Percentiles rank a stretch among this genome's conserved stretches.
phyloP scores from a whole-genome alignment of 768 basidiomycete genomes.

The Naganishia vishniacii region DNA sequence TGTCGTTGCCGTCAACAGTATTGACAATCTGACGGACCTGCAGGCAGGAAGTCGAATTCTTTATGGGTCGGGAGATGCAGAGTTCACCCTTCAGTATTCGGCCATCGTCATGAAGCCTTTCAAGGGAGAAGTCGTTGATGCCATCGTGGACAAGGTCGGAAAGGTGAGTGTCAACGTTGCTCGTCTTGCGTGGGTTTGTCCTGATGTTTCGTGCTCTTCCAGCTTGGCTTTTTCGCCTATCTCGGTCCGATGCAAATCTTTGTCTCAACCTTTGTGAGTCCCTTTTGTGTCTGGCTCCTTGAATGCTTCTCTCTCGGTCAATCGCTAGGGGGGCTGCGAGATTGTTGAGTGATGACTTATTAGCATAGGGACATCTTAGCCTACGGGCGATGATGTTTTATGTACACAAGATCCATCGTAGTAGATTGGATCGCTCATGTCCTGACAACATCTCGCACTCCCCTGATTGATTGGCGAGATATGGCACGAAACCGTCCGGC shows the following conservation, averaged over 20 bases:
- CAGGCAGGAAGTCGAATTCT: conserved; percentile 62
- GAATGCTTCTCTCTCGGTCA: background rate
- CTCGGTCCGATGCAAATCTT: conserved; percentile 92
- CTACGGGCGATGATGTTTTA: conserved; percentile 47
- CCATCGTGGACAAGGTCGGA: conserved; percentile 87
- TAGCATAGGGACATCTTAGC: conserved; percentile 51
- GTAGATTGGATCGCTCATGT: conserved; percentile 48
- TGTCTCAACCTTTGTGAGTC: conserved; percentile 82
- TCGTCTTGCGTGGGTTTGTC: background rate
- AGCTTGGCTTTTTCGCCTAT: conserved; percentile 99
- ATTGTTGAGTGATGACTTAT: conserved; percentile 43
- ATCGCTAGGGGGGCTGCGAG: background rate
- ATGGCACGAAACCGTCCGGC: background rate
- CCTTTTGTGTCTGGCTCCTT: background rate
- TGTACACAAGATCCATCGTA: conserved; percentile 48
- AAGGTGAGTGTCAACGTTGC: conserved; percentile 59
- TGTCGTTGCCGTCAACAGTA: conserved; percentile 50
- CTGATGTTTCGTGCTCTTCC: background rate
- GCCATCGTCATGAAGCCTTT: conserved; percentile 99
- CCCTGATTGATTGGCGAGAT: conserved; percentile 5
- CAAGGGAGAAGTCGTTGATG: conserved; percentile 97
- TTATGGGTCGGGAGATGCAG: conserved; percentile 86
- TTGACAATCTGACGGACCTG: conserved; percentile 80
- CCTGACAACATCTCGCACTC: conserved; percentile 31
- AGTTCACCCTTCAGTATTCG: conserved; percentile 87